Conservation (phyloP, 2,329 filamentous ascomycete species). For the Aspergillus pseudonomiae region DNA sequence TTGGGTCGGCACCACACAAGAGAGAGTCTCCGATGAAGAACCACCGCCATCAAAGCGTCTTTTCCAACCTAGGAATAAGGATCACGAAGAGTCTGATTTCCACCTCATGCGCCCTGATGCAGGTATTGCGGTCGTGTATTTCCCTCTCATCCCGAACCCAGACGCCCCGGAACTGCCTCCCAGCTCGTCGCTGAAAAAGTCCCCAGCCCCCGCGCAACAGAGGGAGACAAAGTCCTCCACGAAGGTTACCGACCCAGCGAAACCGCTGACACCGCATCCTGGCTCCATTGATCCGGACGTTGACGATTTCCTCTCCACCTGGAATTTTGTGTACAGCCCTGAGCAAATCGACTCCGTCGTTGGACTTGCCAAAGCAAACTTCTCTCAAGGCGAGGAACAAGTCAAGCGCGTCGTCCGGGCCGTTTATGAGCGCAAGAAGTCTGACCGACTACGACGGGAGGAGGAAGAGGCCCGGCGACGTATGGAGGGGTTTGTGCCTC, state of each 20-base stretch:
- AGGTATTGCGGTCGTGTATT: conserved; percentile 86
- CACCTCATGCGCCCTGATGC: conserved; percentile 74
- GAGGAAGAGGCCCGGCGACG: conserved; percentile 27
- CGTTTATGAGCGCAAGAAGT: conserved; percentile 91
- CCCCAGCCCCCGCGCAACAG: conserved; percentile 26
- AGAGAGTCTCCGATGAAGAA: conserved; percentile 63
- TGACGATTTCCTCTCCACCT: conserved; percentile 88
- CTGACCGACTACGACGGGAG: conserved; percentile 42
- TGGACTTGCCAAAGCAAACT: conserved; percentile 81
- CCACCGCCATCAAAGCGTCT: conserved; percentile 56
- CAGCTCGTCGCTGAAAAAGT: conserved; percentile 25
- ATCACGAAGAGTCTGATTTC: conserved; percentile 66
- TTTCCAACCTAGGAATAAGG: conserved; percentile 49
- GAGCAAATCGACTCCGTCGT: conserved; percentile 87
- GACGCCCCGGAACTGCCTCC: conserved; percentile 35
- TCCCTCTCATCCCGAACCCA: conserved; percentile 83
- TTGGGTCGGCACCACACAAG: conserved; percentile 86
- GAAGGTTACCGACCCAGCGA: conserved; percentile 21
- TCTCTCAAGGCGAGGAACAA: conserved; percentile 76
- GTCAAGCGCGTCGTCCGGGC: conserved; percentile 78
- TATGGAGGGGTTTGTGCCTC: conserved; percentile 36
- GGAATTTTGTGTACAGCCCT: conserved; percentile 96
- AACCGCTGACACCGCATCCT: conserved; percentile 51
- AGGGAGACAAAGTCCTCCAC: conserved; percentile 23
- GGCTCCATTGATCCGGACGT: conserved; percentile 76